Evolutionary conservation across 805 yeast species (phyloP), one percentile per base, ranked within the genome.

Genomic region (Ogataea paraovalis): DNA sequence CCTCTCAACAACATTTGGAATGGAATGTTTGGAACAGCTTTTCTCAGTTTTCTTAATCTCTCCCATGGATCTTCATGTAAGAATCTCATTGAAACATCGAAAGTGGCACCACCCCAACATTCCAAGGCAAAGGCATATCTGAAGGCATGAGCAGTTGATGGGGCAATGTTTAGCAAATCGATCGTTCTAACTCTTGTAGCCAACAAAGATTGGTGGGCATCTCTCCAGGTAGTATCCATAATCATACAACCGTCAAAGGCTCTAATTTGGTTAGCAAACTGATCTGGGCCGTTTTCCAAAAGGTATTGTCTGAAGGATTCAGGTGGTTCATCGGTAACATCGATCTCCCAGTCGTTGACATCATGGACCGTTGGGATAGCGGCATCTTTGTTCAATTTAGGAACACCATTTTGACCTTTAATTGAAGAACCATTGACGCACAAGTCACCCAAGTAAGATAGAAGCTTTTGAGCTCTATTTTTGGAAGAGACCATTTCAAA

Each of bases 71-170:
- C 97, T 76, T 94, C 99, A 69, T 92, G 89, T 62, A 94, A 77
- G 79, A 94, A 94, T 71, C 99, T 83, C 98, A 94, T 91, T 46
- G 96, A 86, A 46, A 94, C 99, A 65, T 94, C 99, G 62, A 94
- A 94, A 34, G 99, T 94, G 46, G 99, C 99, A 72, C 99, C 99
- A 73, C 99, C 99, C 99, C 99, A 94, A 76, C 99, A 94, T 73
- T 94, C 99, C 46, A 94, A 75, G 18, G 99, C 94, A 68, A 90
- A 94, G 3, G 96, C 96, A 54, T 92, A 91, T 55, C 84, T 70
- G 59, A 90, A 72, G 19, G 96, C 98, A 63, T 86, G 84, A 3
- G 97, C 87, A 28, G 99, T 94, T 48, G 95, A 81, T 50, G 90
- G 91, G 20, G 99, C 99, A 73, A 94, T 88, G 58, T 90, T 86